These are phyloP conservation scores for Dendrobium catenatum DNA, from an alignment of 106 monocot species.

Conservation along the genomic window DNA sequence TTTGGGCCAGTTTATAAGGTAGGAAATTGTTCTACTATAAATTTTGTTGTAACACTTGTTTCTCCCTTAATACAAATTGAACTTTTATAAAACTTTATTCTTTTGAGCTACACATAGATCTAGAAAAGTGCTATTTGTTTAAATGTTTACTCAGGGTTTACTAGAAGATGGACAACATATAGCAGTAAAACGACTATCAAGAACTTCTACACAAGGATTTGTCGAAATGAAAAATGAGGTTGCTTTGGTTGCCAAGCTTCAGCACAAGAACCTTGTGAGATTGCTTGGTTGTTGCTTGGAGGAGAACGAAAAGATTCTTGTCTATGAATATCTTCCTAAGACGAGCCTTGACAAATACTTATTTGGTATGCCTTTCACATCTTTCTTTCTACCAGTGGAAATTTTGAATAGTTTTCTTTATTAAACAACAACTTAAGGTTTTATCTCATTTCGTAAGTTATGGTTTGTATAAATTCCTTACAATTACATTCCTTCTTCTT, in stretches of 20 bases:
- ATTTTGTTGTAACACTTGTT: not conserved
- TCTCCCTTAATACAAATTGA: not conserved
- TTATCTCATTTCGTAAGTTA: not conserved
- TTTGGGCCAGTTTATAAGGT: conserved; percentile 33
- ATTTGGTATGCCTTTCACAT: not conserved
- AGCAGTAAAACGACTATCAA: conserved; percentile 17
- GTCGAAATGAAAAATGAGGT: conserved; percentile 10
- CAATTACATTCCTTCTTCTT: not conserved
- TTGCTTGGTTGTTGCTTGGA: conserved; percentile 14
- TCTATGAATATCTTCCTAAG: conserved; percentile 13
- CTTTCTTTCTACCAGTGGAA: not conserved
- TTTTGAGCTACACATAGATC: not conserved
- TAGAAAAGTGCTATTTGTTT: not conserved
- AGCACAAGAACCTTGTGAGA: conserved; percentile 16
- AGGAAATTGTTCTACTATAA: not conserved
- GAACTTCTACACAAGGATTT: conserved; percentile 8
- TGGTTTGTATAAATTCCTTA: not conserved
- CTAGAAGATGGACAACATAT: conserved; percentile 4
- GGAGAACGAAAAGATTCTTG: conserved; percentile 2
- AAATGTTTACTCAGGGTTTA: not conserved
- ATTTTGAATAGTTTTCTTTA: too few species aligned
- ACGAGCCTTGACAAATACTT: conserved; percentile 6
- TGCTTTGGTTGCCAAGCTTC: conserved; percentile 12
- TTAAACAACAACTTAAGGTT: too few species aligned
- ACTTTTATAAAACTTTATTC: not conserved